phyloP scores from a whole-genome alignment of 2,329 filamentous ascomycete species.

The Penicillium sp. region DNA sequence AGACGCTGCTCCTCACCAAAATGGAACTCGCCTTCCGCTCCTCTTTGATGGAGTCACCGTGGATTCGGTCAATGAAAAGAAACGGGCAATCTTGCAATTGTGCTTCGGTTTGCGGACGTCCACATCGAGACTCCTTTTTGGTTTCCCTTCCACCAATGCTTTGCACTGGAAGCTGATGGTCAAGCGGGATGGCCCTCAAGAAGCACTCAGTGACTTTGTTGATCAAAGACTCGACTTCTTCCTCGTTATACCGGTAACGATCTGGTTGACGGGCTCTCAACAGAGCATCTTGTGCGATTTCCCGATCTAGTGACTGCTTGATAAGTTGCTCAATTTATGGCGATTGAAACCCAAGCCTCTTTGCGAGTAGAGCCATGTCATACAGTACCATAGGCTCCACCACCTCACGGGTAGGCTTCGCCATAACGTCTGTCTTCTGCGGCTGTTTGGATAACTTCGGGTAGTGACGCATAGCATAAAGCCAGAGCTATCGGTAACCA shows the following conservation, averaged over 20 bases:
- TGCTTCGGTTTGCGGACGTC: conserved; percentile 20
- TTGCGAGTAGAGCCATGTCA: conserved; percentile 20
- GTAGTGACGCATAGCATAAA: conserved; percentile 3
- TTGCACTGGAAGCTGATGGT: conserved; percentile 14
- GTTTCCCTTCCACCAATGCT: conserved; percentile 17
- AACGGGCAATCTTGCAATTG: conserved; percentile 27
- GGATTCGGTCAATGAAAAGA: conserved; percentile 33
- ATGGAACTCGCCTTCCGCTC: conserved; percentile 23
- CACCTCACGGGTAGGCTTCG: conserved; percentile 13
- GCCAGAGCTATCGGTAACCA: conserved; percentile 4
- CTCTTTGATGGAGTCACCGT: conserved; percentile 15
- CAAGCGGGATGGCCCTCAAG: conserved; percentile 16
- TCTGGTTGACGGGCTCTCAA: conserved; percentile 20
- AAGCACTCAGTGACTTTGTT: conserved; percentile 18
- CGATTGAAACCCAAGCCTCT: conserved; percentile 21
- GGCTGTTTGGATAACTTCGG: conserved; percentile 2
- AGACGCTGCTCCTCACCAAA: conserved; percentile 31
- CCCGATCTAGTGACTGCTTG: conserved; percentile 18
- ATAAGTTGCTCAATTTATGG: conserved; percentile 17
- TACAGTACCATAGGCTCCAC: conserved; percentile 19
- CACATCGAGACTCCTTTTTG: conserved; percentile 24
- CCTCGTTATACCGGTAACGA: conserved; percentile 20
- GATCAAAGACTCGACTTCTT: conserved; percentile 19
- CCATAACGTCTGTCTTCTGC: conserved; percentile 13
- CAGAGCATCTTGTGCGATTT: conserved; percentile 24